Base-by-base conservation (phyloP, 164 flowering plant genomes). In the Kalanchoe fedtschenkoi region DNA sequence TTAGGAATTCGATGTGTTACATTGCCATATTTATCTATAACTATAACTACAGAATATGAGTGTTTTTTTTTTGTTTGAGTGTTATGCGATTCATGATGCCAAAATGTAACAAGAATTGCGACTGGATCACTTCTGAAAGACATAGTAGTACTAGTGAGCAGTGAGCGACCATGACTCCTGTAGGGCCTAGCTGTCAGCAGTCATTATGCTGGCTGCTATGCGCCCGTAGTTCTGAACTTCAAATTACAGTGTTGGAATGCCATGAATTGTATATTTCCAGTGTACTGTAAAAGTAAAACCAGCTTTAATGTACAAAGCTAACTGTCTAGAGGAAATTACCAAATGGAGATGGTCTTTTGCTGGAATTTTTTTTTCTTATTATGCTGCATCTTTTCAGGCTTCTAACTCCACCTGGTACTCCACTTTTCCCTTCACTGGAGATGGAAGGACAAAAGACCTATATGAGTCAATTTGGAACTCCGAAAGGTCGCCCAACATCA, bases 371-470 rank as follows among this genome's bases (percentile, higher is more conserved):
- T 9, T 14, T 7, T n/a, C 2, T 35, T 54, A 8, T 54, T 8
- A 28, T 35, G 26, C 15, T 39, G 11, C 56, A 30, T 51, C 56
- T 43, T 80, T 73, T 67, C 84, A 95, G 97, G 99, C 99, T 95
- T 74, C 73, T 95, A 19, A 91, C 99, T 2, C 97, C 97, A 46
- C 97, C 99, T 61, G 92, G 96, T 21, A 89, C 97, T 59, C 99
- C 99, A 56, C 89, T 95, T 65, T 88, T 91, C 65, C 95, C 96
- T 74, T 87, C 96, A 11, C 63, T 95, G 80, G 96, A 88, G 70
- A 81, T 74, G 86, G 96, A 91, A 70, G 71, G 87, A 26, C 87
- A 80, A 26, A 85, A 74, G 74, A 74, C 86, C 14, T 60, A 76
- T 13, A 75, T 81, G 83, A 77, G 81, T 76, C 96, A 84, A 71